phyloP scores from a whole-genome alignment of 179 eudicot species.

The Dionaea muscipula region DNA sequence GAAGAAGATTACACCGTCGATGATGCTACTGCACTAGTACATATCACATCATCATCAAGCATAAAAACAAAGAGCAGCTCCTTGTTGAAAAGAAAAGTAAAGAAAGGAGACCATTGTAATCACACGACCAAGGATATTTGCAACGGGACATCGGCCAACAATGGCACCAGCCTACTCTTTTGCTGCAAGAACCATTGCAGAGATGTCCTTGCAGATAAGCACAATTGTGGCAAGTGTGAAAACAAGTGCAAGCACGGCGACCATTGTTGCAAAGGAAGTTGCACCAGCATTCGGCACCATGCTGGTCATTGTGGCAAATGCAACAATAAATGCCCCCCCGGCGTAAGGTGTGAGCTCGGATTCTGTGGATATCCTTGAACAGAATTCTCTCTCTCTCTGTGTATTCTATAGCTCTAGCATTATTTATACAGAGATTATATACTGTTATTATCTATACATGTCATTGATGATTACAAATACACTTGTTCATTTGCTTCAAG shows the following conservation, averaged over 20 bases:
- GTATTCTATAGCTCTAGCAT: too few species aligned
- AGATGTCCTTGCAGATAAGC: conserved; percentile 5
- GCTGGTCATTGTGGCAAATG: conserved; percentile 24
- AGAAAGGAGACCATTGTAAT: conserved; percentile 6
- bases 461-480: too few species aligned
- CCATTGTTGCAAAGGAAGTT: conserved; percentile 17
- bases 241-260: conserved; percentile 2
- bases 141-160: conserved; percentile 1
- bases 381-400: too few species aligned
- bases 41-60: not conserved
- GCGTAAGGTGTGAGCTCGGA: conserved; percentile 21
- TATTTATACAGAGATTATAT: too few species aligned
- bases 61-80: not conserved
- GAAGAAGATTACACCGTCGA: not conserved
- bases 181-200: conserved; percentile 10
- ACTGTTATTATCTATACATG: too few species aligned
- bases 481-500: too few species aligned
- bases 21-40: not conserved
- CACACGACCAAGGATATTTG: not conserved
- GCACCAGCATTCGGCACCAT: conserved; percentile 13
- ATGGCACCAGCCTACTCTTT: not conserved
- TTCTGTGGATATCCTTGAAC: conserved; percentile 28
- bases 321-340: conserved; percentile 9
- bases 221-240: conserved; percentile 9
- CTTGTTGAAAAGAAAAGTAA: not conserved